Evolutionary conservation across 2,329 filamentous ascomycete genomes (phyloP).

Genomic region (Teratosphaeria viscida): DNA sequence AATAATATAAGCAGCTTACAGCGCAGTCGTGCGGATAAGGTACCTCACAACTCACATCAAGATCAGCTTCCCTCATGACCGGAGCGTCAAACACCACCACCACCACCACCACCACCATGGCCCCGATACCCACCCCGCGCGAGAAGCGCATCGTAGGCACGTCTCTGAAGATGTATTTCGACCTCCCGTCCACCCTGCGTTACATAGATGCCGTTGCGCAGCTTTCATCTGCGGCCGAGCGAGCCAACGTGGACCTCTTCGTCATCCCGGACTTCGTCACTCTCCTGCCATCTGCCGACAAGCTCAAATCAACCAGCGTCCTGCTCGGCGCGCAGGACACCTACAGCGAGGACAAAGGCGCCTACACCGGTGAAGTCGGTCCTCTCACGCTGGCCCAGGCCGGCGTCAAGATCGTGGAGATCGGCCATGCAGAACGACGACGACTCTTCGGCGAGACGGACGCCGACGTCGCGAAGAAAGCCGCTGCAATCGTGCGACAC

Average conservation of each 20-base stretch:
- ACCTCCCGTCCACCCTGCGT: constrained; percentile 48
- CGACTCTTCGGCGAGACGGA: constrained; percentile 67
- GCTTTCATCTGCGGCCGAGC: constrained; percentile 43
- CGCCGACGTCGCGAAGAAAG: constrained; percentile 55
- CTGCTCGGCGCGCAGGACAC: constrained; percentile 67
- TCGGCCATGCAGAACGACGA: constrained; percentile 72
- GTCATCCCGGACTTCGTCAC: constrained; percentile 69
- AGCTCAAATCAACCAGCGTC: constrained; percentile 41
- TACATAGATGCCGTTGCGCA: constrained; percentile 34
- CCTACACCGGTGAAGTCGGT: constrained; percentile 70
- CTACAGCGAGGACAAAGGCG: constrained; percentile 57
- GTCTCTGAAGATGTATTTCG: constrained; percentile 74
- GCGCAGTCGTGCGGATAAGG: background rate
- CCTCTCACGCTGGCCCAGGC: constrained; percentile 55
- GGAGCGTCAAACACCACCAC: background rate
- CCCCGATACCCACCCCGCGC: constrained; percentile 21
- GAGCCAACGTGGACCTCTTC: constrained; percentile 56
- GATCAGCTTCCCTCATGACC: background rate
- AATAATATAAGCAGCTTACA: background rate
- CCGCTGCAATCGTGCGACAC: constrained; percentile 55
- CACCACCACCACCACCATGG: constrained; percentile 10
- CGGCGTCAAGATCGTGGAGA: constrained; percentile 62
- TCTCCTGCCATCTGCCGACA: constrained; percentile 42
- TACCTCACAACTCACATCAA: background rate
- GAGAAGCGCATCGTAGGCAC: constrained; percentile 59